Evolutionary conservation across 768 basidiomycete genomes (phyloP).

Genomic region (Amanita pseudoporphyria): DNA sequence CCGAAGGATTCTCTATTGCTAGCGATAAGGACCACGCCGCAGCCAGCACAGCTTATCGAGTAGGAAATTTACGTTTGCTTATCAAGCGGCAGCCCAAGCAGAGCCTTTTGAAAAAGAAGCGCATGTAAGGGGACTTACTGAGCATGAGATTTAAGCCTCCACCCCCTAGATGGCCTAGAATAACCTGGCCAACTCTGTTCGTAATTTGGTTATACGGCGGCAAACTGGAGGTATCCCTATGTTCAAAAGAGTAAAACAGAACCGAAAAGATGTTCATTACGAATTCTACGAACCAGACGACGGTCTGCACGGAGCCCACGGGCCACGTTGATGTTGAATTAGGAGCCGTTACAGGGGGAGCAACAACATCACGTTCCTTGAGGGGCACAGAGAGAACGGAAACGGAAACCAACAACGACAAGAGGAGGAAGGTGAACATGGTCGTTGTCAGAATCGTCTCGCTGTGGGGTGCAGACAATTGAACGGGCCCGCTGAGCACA

Average conservation of each 20-base stretch:
- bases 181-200: slow-evolving; percentile 37
- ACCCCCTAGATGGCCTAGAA: slow-evolving; percentile 39
- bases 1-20: neutral
- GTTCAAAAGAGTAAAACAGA: neutral
- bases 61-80: neutral
- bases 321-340: slow-evolving; percentile 38
- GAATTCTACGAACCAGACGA: slow-evolving; percentile 38
- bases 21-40: neutral
- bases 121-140: slow-evolving; percentile 24
- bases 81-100: neutral
- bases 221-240: slow-evolving; percentile 41
- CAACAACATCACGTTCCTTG: slow-evolving; percentile 33
- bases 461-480: slow-evolving; percentile 8
- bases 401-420: slow-evolving; percentile 20
- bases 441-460: slow-evolving; percentile 9
- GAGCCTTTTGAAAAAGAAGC: neutral
- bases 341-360: slow-evolving; percentile 41
- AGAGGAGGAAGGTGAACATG: slow-evolving; percentile 21
- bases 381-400: slow-evolving; percentile 26
- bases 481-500: neutral
- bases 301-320: slow-evolving; percentile 33
- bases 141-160: slow-evolving; percentile 45
- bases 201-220: slow-evolving; percentile 36
- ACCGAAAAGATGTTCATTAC: neutral
- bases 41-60: neutral